A percentile compares a stretch with the other conserved stretches of the same genome.
These are phyloP conservation scores for Hamigera avellanea DNA, from an alignment of 495 filamentous ascomycete species.

Conservation along the genomic window DNA sequence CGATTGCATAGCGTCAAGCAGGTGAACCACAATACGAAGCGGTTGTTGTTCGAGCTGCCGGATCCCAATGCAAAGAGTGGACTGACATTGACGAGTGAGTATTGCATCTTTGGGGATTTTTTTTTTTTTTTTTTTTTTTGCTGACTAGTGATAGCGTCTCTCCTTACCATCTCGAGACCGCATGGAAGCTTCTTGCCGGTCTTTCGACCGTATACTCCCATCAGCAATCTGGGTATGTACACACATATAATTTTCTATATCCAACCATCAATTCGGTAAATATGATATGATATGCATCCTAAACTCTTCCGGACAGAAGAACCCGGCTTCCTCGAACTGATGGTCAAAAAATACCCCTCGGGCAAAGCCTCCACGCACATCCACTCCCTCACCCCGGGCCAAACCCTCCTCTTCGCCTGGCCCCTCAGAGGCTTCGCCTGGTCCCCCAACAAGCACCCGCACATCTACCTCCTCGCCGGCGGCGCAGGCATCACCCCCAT, in stretches of 20 bases:
- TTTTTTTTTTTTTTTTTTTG: background rate
- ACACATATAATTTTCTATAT: background rate
- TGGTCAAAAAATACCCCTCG: constrained; percentile 54
- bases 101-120: too few relatives aligned
- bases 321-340: constrained; percentile 42
- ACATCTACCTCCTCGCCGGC: constrained; percentile 49
- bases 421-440: constrained; percentile 41
- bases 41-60: constrained; percentile 50
- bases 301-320: too few relatives aligned
- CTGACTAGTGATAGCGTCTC: constrained; percentile 25
- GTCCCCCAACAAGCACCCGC: constrained; percentile 41
- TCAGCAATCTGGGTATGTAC: constrained; percentile 37
- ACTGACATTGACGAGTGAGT: constrained; percentile 40
- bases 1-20: constrained; percentile 35
- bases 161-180: constrained; percentile 43
- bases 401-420: constrained; percentile 40
- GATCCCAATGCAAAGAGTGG: constrained; percentile 36
- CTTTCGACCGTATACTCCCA: constrained; percentile 48
- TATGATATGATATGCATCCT: too few relatives aligned
- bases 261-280: background rate
- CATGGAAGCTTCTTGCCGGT: constrained; percentile 40
- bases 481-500: constrained; percentile 55
- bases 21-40: constrained; percentile 57
- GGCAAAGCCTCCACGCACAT: constrained; percentile 50
- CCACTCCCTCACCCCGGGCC: constrained; percentile 49